Evolutionary conservation across 768 basidiomycete genomes (phyloP).

Genomic region (Naganishia vishniacii): DNA sequence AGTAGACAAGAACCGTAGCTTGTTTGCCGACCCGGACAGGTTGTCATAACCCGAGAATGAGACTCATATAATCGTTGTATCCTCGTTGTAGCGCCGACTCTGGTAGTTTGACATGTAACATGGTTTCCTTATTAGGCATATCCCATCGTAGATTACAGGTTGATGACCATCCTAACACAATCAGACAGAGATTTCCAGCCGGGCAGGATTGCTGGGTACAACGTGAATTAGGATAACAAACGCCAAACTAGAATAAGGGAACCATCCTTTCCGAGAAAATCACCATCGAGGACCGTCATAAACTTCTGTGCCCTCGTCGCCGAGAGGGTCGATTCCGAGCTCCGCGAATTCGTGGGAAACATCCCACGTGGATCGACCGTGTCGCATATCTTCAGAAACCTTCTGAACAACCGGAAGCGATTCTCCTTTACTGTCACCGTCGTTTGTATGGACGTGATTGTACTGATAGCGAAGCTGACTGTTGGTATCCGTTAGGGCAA

Average conservation of each 20-base stretch:
- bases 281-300: not conserved
- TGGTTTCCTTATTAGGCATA: not conserved
- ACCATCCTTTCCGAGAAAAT: too few species aligned
- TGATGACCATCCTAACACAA: too few species aligned
- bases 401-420: not conserved
- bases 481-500: not conserved
- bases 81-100: not conserved
- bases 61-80: not conserved
- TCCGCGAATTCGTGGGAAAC: not conserved
- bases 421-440: too few species aligned
- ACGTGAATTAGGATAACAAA: too few species aligned
- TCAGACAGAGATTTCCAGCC: too few species aligned
- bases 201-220: too few species aligned
- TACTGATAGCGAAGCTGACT: not conserved
- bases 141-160: not conserved
- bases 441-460: not conserved
- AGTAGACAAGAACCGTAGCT: slow-evolving; percentile 1
- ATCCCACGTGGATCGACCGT: not conserved
- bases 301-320: not conserved
- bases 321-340: not conserved
- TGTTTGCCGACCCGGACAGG: not conserved
- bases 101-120: not conserved
- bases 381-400: not conserved
- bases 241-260: too few species aligned
- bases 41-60: not conserved